Evolutionary conservation across 345 rosid genomes (phyloP), one percentile per base, ranked within the genome.

Genomic region (Noccaea bulbosa): DNA sequence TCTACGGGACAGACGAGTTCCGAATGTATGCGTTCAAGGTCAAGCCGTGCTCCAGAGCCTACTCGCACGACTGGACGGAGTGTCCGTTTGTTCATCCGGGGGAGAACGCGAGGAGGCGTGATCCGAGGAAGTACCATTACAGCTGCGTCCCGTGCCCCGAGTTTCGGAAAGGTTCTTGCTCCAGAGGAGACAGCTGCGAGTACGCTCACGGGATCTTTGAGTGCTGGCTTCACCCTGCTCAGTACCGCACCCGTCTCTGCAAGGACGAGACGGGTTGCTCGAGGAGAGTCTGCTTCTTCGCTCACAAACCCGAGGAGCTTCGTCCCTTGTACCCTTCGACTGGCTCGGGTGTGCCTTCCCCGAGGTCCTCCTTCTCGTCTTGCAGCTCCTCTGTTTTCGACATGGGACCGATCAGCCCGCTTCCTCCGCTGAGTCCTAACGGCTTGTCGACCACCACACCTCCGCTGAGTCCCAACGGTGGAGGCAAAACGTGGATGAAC

Each of bases 211-310:
- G 96, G 62, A 83, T 93, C 69, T 93, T 93, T 59, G 96, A 93
- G 83, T 87, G 90, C 67, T 93, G 97, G 98, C 96, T 93, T 74
- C 98, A 93, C 76, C 98, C 98, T 45, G 96, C 98, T 7, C 98
- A 93, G 76, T 93, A 93, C 74, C 63, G 97, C 44, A 93, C 95
- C 2, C 88, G 96, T 40, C 82, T 90, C 15, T 93, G 98, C 76
- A 93, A 93, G 68, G 97, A 93, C 24, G 97, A 86, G 81, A 85
- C 82, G 1, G 83, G 74, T 52, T 93, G 97, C 73, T 55, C 72
- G 3, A 82, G 98, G 47, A 82, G 88, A 81, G 96, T 93, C n/a
- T 93, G 97, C 62, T 93, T 93, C 86, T 93, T 93, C 57, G 98
- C 98, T 22, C 98, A 93, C 79, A 88, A 71, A 78, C 85, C 80